Conservation (phyloP, 2,329 filamentous ascomycete species). For the Botrytis medusae region DNA sequence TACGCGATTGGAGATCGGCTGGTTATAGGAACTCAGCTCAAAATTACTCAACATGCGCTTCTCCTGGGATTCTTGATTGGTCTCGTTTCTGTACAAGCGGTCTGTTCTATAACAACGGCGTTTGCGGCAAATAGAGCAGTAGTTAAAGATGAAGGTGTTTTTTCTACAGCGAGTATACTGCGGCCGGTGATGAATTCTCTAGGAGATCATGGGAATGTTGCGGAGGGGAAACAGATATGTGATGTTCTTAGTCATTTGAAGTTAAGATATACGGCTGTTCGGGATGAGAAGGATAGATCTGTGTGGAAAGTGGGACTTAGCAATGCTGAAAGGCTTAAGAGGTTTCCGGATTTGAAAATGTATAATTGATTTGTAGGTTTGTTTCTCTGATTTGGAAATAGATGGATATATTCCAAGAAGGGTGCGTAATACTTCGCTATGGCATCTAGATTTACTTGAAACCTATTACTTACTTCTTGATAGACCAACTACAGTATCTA, state of each 20-base stretch:
- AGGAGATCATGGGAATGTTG: neutral
- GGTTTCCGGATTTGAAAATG: neutral
- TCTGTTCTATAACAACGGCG: neutral
- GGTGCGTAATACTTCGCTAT: too few species aligned
- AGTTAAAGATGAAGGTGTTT: neutral
- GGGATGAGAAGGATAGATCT: neutral
- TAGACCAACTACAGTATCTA: neutral
- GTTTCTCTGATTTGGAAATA: too few species aligned
- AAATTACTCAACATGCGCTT: neutral
- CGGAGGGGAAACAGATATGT: neutral
- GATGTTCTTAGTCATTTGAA: neutral
- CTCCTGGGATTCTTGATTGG: neutral
- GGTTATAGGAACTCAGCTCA: neutral
- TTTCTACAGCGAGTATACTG: neutral
- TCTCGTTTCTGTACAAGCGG: neutral
- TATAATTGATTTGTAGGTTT: neutral
- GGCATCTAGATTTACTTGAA: neutral
- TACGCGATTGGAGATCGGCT: neutral
- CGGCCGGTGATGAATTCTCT: neutral
- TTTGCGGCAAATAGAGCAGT: neutral
- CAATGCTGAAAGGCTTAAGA: neutral
- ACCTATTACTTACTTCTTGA: neutral
- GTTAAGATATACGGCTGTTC: neutral
- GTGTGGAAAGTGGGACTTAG: neutral
- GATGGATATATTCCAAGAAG: neutral